Conservation (phyloP, 2,329 filamentous ascomycete genomes). For the Diaporthe eres region DNA sequence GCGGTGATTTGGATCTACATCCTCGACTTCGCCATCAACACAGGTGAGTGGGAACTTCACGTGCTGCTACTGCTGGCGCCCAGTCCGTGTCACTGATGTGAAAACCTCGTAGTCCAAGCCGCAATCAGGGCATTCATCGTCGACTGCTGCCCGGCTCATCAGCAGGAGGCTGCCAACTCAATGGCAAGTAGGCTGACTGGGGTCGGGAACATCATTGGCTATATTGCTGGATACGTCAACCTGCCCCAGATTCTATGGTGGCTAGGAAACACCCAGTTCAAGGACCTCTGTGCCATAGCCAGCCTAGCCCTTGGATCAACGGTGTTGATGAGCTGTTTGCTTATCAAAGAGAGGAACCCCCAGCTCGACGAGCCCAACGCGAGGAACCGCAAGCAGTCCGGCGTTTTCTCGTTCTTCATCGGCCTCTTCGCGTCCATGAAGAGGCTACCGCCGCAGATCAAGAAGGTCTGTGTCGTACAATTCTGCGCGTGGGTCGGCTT, state of each 20-base stretch:
- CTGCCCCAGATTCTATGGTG: constrained; percentile 82
- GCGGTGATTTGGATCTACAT: constrained; percentile 91
- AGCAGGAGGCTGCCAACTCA: constrained; percentile 93
- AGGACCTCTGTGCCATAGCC: constrained; percentile 90
- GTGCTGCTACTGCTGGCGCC: not conserved
- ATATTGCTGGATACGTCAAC: constrained; percentile 87
- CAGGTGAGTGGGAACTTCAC: constrained; percentile 66
- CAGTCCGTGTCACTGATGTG: constrained; percentile 28
- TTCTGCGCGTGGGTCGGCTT: constrained; percentile 94
- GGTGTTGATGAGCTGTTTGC: constrained; percentile 76
- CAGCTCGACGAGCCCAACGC: constrained; percentile 76
- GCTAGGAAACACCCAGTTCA: constrained; percentile 91
- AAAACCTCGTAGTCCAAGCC: constrained; percentile 79
- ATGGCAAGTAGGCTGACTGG: constrained; percentile 93
- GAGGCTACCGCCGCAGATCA: constrained; percentile 85
- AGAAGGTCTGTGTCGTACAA: constrained; percentile 84
- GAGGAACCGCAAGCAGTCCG: constrained; percentile 65
- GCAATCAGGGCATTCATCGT: constrained; percentile 93
- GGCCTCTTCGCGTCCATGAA: constrained; percentile 83
- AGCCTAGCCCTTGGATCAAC: constrained; percentile 80
- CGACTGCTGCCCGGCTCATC: constrained; percentile 91
- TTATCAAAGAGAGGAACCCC: constrained; percentile 86
- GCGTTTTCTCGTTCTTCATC: constrained; percentile 83
- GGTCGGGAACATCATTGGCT: constrained; percentile 91
- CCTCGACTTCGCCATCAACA: constrained; percentile 95